Base-by-base conservation (phyloP, 371 early-diverging fungal genomes). In the Haplosporangium sp. region DNA sequence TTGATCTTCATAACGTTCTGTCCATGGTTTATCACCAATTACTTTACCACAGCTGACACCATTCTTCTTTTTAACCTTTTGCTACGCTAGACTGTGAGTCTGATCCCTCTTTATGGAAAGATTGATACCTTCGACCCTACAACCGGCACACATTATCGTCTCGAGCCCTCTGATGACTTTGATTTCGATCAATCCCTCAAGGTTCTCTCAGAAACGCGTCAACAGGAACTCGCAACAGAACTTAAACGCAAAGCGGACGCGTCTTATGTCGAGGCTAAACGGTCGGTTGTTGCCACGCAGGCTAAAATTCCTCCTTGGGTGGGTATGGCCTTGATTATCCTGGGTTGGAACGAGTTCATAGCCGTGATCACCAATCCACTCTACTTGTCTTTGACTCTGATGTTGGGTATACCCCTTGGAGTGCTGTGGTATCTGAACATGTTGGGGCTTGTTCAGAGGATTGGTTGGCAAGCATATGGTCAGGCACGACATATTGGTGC, bases 341-440 rank as follows among this genome's bases (percentile, higher is more conserved):
- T 98, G 13, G 98, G 98, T 18, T 98, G 96, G 95, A 98, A 98
- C 75, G 98, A 98, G 80, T 90, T 95, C 43, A 88, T 94, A 85
- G 69, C 92, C 0, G 86, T 98, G 16, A 69, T 97, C 62, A 86
- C 84, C 51, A 95, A 90, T 69, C 98, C 98, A 11, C 29, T 96
- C 20, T 95, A 94, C 60, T 70, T 96, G 57, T 68, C 91, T 38
- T 71, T 94, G 13, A 80, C 85, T 29, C 81, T 89, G 0, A 73
- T 90, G 60, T 65, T 88, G 21, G 92, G 87, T 40, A 80, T 83
- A 10, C 68, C 82, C 4, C 84, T 82, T 43, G 85, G 85, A 43
- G 84, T 89, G 4, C 76, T 94, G 50, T 90, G 89, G 67, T 83
- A 84, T 38, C 81, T 94, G 55, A 88, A 92, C 5, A 73, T 94